These are phyloP conservation scores for Crithidia fasciculata DNA, from an alignment of 208 protist genomes.

Conservation along the genomic window DNA sequence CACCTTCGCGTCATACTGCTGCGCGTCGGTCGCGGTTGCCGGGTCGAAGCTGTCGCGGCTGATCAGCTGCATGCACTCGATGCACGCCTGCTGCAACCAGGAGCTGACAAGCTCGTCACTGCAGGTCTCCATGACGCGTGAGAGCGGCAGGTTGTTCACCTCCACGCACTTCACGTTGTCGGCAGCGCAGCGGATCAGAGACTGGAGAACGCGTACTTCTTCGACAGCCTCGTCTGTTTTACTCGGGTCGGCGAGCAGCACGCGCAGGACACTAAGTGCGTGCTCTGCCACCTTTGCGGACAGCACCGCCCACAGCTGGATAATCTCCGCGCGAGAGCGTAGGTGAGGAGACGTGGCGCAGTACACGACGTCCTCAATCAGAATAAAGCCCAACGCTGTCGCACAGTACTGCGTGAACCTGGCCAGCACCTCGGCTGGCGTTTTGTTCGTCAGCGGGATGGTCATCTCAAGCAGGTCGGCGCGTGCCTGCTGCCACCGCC, in stretches of 20 bases:
- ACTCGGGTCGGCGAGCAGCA: conserved; percentile 55
- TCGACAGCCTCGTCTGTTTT: conserved; percentile 69
- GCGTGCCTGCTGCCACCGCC: conserved; percentile 69
- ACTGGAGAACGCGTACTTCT: conserved; percentile 66
- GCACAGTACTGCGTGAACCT: conserved; percentile 70
- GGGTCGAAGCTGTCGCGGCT: conserved; percentile 67
- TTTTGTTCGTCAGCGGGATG: conserved; percentile 36
- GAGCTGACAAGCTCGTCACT: conserved; percentile 81
- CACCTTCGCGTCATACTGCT: conserved; percentile 67
- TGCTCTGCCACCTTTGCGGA: conserved; percentile 54
- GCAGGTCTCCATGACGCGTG: conserved; percentile 71
- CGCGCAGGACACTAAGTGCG: conserved; percentile 44
- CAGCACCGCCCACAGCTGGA: conserved; percentile 79
- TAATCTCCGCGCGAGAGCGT: conserved; percentile 75
- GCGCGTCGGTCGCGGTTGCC: conserved; percentile 41
- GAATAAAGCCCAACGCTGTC: conserved; percentile 79
- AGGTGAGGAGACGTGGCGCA: conserved; percentile 80
- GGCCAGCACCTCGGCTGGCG: conserved; percentile 42
- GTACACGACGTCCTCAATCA: conserved; percentile 88
- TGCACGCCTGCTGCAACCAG: conserved; percentile 84
- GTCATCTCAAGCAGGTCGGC: conserved; percentile 64
- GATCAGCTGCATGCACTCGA: conserved; percentile 69
- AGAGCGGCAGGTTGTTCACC: conserved; percentile 75
- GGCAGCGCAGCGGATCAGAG: conserved; percentile 62
- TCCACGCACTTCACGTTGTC: conserved; percentile 70